Evolutionary conservation across 495 filamentous ascomycete genomes (phyloP), one percentile per base, ranked within the genome.

Genomic region (Talaromyces proteolyticus): DNA sequence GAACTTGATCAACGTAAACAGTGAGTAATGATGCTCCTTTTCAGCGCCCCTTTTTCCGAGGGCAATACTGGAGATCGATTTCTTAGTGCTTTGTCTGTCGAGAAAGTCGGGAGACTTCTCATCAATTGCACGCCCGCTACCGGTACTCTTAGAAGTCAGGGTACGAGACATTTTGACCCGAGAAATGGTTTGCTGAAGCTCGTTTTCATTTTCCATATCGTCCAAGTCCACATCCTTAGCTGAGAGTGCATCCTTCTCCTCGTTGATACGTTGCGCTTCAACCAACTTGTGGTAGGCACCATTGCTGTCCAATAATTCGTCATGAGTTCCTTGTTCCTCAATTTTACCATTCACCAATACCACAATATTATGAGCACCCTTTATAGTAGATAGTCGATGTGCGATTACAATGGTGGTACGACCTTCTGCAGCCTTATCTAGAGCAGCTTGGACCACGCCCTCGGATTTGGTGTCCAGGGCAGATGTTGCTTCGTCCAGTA

Each of bases 401-500:
- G 93, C 94, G 60, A 98, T 97, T 8, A 92, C 86, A 59, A 97
- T 95, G 10, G 93, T 97, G 1, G 93, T 98, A 21, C 93, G 81
- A n/a, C 92, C 93, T 54, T 86, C 77, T 11, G 91, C 80, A 34
- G 90, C 93, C 42, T 78, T 84, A 57, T 96, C 91, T 18, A 98
- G 76, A 16, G 93, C 93, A 37, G 88, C 88, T 67, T 98, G 93
- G 0, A 98, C 93, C 4, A 95, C 87, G 25, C 89, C 89, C 69
- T 98, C 93, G 12, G 88, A 91, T 60, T 91, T 93, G 43, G 93
- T 95, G 64, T 98, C 93, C n/a, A 98, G 75, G 2, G 91, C 91
- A 23, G 85, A 89, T 1, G 93, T 98, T 18, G 93, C 93, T 66
- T 98, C 93, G 58, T 98, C 93, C 14, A 98, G 81, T 3, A 98